These are phyloP conservation scores for Beauveria caledonica DNA, from an alignment of 2,329 filamentous ascomycete species.

Conservation along the genomic window DNA sequence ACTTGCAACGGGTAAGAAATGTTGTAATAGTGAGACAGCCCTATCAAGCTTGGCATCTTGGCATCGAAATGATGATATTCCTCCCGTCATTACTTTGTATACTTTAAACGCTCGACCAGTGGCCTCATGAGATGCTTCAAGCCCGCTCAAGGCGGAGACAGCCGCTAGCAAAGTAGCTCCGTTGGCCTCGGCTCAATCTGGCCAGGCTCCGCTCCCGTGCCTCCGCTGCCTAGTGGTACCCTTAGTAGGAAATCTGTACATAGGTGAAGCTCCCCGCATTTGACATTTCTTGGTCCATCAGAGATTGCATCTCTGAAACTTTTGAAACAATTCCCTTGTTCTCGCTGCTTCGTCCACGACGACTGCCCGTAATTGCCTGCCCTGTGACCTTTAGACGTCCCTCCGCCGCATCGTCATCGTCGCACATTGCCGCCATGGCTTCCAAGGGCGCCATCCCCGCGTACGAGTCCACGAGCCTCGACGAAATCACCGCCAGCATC, in stretches of 20 bases:
- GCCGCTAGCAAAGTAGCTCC: not conserved
- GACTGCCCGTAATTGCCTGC: not conserved
- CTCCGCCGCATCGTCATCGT: not conserved
- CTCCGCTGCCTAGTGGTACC: not conserved
- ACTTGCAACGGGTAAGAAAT: too few relatives aligned
- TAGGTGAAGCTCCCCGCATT: not conserved
- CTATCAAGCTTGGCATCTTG: too few relatives aligned
- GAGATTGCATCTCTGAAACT: not conserved
- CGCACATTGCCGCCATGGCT: conserved; percentile 27
- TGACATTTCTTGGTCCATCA: not conserved
- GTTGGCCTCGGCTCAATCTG: conserved; percentile 8
- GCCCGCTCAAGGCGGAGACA: not conserved
- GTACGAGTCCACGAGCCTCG: conserved; percentile 55
- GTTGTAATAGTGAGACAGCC: too few relatives aligned
- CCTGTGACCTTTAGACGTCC: too few relatives aligned
- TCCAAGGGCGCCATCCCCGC: conserved; percentile 30
- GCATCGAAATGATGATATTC: too few relatives aligned
- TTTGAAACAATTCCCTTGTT: not conserved
- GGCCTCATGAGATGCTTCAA: not conserved
- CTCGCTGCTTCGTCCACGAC: not conserved
- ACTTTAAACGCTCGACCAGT: too few relatives aligned
- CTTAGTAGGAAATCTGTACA: too few relatives aligned
- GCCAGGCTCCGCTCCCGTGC: not conserved
- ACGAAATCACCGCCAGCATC: conserved; percentile 55
- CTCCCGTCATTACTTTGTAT: too few relatives aligned